phyloP scores from a whole-genome alignment of 768 basidiomycete species.

The Sistotremastrum suecicum region DNA sequence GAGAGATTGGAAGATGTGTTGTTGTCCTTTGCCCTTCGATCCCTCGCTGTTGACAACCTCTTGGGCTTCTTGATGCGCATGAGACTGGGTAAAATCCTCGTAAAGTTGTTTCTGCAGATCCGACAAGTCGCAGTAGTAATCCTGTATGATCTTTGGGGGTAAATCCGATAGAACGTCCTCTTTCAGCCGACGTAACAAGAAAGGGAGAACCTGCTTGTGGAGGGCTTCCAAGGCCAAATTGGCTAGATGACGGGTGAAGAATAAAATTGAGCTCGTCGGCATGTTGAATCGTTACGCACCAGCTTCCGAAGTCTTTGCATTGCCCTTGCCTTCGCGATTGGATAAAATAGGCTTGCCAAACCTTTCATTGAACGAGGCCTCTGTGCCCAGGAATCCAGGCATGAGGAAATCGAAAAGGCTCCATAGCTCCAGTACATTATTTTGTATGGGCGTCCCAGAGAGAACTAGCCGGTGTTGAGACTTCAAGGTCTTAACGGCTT shows the following conservation, averaged over 20 bases:
- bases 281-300: slow-evolving; percentile 37
- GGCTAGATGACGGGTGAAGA: slow-evolving; percentile 31
- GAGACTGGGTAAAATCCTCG: slow-evolving; percentile 82
- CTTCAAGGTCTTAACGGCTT: slow-evolving; percentile 81
- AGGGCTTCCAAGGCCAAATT: slow-evolving; percentile 88
- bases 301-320: slow-evolving; percentile 81
- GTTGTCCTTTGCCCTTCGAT: slow-evolving; percentile 34
- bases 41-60: slow-evolving; percentile 41
- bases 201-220: slow-evolving; percentile 98
- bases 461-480: slow-evolving; percentile 90
- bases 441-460: slow-evolving; percentile 97
- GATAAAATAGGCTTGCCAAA: slow-evolving; percentile 94
- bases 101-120: slow-evolving; percentile 89
- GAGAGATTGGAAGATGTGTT: slow-evolving; percentile 92
- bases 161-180: slow-evolving; percentile 93
- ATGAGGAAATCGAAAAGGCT: slow-evolving; percentile 98
- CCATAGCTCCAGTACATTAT: slow-evolving; percentile 97
- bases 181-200: slow-evolving; percentile 89
- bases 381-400: slow-evolving; percentile 98
- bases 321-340: slow-evolving; percentile 80
- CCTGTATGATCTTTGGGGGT: slow-evolving; percentile 98
- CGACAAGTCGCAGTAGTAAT: slow-evolving; percentile 96
- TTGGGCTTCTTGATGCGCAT: slow-evolving; percentile 48
- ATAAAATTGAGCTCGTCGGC: neutral
- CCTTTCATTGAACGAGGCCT: slow-evolving; percentile 84